Percentiles rank a stretch among this genome's conserved stretches.
phyloP scores from a whole-genome alignment of 1,284 basidiomycete genomes.

The Sphaerobolus stellatus region DNA sequence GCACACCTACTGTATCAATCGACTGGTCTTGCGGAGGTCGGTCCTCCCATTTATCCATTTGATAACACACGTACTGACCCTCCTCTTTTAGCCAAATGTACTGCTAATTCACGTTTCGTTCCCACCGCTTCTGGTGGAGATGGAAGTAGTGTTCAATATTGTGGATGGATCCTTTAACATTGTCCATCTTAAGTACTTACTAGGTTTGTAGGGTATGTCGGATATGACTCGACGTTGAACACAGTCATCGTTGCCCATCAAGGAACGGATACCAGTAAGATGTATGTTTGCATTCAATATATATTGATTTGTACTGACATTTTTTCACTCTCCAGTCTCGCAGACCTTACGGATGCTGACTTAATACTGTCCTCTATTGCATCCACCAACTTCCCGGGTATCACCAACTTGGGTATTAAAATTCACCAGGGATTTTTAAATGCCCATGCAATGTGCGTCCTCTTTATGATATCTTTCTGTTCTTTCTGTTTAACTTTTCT shows the following conservation, averaged over 20 bases:
- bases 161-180: not conserved
- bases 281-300: slow-evolving; percentile 36
- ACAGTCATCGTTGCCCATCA: slow-evolving; percentile 53
- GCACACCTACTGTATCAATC: slow-evolving; percentile 41
- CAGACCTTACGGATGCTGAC: not conserved
- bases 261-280: slow-evolving; percentile 46
- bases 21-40: slow-evolving; percentile 61
- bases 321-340: not conserved
- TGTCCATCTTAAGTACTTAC: not conserved
- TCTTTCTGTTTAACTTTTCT: slow-evolving; percentile 16
- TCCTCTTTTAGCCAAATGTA: not conserved
- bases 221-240: slow-evolving; percentile 40
- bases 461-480: slow-evolving; percentile 1
- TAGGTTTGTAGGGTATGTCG: slow-evolving; percentile 50
- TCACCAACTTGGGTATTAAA: not conserved
- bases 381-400: not conserved
- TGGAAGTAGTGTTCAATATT: not conserved
- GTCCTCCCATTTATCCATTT: slow-evolving; percentile 19
- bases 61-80: not conserved
- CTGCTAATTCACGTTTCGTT: not conserved
- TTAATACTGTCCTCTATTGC: slow-evolving; percentile 1
- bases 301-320: not conserved
- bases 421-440: slow-evolving; percentile 6
- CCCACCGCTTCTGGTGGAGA: slow-evolving; percentile 1
- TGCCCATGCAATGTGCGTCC: slow-evolving; percentile 1